Conservation (phyloP, 2,329 filamentous ascomycete genomes). For the Dryadomyces quercus-mongolicae region DNA sequence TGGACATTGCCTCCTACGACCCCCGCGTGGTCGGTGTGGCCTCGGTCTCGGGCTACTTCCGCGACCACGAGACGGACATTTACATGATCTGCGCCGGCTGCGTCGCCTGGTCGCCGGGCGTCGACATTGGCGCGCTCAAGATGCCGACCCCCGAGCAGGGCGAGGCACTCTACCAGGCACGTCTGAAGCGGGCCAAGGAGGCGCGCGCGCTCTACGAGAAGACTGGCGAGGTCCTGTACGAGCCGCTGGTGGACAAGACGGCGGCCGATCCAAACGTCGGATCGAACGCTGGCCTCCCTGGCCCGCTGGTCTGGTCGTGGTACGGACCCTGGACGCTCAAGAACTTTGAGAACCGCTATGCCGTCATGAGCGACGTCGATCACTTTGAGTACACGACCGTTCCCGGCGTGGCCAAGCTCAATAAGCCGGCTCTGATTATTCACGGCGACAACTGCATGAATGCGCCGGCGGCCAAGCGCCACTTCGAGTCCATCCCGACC, state of each 20-base stretch:
- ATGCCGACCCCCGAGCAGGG: conserved; percentile 3
- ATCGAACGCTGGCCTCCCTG: conserved; percentile 3
- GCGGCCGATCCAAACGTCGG: conserved; percentile 4
- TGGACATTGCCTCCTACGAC: conserved; percentile 4
- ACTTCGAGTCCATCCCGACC: conserved; percentile 4
- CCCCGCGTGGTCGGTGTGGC: conserved; percentile 2
- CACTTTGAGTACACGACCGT: conserved; percentile 4
- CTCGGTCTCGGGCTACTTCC: conserved; percentile 3
- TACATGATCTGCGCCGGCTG: conserved; percentile 6
- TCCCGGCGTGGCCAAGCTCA: conserved; percentile 3
- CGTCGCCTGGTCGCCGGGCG: conserved; percentile 4
- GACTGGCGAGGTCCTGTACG: conserved; percentile 4
- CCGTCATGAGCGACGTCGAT: conserved; percentile 5
- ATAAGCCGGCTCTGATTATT: conserved; percentile 2
- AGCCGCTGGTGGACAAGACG: conserved; percentile 4
- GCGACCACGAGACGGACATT: conserved; percentile 4
- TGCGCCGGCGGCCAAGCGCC: conserved; percentile 1
- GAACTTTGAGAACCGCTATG: conserved; percentile 5
- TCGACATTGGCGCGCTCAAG: conserved; percentile 2
- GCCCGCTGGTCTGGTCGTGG: conserved; percentile 6
- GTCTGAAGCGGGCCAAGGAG: not conserved
- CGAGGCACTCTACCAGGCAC: conserved; percentile 1
- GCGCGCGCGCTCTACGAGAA: not conserved
- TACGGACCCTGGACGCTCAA: conserved; percentile 6
- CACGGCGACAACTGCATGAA: conserved; percentile 7